Conservation (phyloP, 345 rosid genomes). For the Populus ilicifolia region DNA sequence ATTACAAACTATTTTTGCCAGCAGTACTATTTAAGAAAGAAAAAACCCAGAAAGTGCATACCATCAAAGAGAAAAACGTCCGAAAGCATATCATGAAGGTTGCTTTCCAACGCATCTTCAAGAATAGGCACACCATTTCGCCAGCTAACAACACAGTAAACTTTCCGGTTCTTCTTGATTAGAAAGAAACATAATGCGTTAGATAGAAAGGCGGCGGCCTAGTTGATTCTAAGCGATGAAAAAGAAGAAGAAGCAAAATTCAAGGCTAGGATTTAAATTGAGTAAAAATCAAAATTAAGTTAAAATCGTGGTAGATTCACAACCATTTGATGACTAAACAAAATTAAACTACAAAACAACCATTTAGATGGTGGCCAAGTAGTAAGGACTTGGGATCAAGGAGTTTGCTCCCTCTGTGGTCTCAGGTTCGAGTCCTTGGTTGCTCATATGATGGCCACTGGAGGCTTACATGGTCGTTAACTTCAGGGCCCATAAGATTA, state of each 20-base stretch:
- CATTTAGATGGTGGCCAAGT: no score
- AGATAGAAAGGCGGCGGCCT: not conserved
- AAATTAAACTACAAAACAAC: not conserved
- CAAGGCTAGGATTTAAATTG: not conserved
- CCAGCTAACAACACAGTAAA: not conserved
- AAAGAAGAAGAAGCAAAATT: not conserved
- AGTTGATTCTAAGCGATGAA: not conserved
- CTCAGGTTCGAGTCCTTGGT: no score
- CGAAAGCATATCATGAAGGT: not conserved
- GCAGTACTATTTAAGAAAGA: no score
- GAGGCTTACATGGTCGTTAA: no score
- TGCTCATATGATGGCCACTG: no score
- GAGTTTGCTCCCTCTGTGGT: no score
- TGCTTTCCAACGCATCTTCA: not conserved
- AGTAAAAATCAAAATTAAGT: not conserved
- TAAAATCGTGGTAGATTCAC: not conserved
- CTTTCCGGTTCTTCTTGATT: not conserved
- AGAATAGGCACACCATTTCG: not conserved
- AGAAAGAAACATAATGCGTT: not conserved
- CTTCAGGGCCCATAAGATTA: no score
- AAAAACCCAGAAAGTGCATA: no score
- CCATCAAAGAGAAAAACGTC: not conserved
- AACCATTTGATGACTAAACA: not conserved
- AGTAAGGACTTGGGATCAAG: no score
- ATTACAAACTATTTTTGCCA: no score